phyloP scores from a whole-genome alignment of 371 early-diverging fungal genomes.

The Lichtheimia corymbifera region DNA sequence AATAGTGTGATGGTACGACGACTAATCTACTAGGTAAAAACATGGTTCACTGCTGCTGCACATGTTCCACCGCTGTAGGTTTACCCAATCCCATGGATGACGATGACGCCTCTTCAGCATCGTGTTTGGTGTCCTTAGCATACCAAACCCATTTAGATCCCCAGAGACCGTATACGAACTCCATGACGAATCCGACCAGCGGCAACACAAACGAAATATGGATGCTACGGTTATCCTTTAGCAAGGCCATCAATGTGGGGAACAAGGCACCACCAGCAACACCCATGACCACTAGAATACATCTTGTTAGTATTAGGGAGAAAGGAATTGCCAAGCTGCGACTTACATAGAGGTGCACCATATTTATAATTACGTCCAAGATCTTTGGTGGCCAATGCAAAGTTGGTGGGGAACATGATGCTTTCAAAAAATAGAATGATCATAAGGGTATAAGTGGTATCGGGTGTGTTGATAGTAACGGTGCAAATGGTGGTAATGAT shows the following conservation, averaged over 20 bases:
- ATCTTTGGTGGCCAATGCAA: slow-evolving; percentile 42
- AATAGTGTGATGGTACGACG: not conserved
- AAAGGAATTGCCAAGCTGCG: not conserved
- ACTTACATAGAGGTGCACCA: slow-evolving; percentile 43
- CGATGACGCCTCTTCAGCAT: not conserved
- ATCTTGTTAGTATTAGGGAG: not conserved
- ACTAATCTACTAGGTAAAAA: slow-evolving; percentile 1
- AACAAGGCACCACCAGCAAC: slow-evolving; percentile 47
- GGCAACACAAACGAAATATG: slow-evolving; percentile 40
- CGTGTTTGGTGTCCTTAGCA: slow-evolving; percentile 26
- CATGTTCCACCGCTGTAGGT: too few relatives aligned
- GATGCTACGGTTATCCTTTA: slow-evolving; percentile 31
- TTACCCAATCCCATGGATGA: too few relatives aligned
- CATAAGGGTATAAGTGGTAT: slow-evolving; percentile 35
- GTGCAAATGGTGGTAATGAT: slow-evolving; percentile 34
- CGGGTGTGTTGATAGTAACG: slow-evolving; percentile 31
- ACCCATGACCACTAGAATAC: slow-evolving; percentile 40
- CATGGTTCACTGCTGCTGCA: not conserved
- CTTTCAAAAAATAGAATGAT: slow-evolving; percentile 47
- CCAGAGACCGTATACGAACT: slow-evolving; percentile 33
- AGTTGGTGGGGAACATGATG: slow-evolving; percentile 50
- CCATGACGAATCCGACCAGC: slow-evolving; percentile 30
- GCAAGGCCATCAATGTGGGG: slow-evolving; percentile 42
- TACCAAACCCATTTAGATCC: slow-evolving; percentile 39
- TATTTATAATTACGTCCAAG: slow-evolving; percentile 49